A percentile compares a stretch with the other conserved stretches of the same genome.
Evolutionary conservation across 208 protist species (phyloP).

Genomic region (Herpetomonas tarakana): DNA sequence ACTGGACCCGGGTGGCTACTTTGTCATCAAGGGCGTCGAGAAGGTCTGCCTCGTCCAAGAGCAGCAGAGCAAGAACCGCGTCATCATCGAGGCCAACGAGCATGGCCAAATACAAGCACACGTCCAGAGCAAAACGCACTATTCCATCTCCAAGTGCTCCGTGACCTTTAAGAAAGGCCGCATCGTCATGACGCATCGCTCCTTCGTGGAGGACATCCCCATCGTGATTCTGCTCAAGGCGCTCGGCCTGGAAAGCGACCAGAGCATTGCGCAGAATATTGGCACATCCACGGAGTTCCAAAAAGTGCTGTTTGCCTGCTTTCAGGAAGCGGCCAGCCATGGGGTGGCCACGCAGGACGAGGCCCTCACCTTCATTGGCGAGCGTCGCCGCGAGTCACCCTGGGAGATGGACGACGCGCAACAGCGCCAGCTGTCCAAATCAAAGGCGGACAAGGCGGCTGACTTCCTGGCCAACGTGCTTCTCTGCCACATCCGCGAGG

Average conservation of each 20-base stretch:
- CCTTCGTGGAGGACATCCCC: constrained; percentile 98
- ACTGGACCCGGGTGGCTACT: constrained; percentile 99
- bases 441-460: constrained; percentile 93
- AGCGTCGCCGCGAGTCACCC: constrained; percentile 77
- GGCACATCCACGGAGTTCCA: constrained; percentile 89
- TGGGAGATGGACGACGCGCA: constrained; percentile 65
- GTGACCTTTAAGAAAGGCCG: constrained; percentile 93
- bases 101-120: constrained; percentile 77
- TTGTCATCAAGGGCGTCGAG: constrained; percentile 99
- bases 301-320: constrained; percentile 93
- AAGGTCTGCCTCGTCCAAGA: constrained; percentile 97
- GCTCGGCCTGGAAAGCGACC: constrained; percentile 98
- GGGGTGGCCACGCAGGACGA: constrained; percentile 91
- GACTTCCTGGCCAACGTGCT: constrained; percentile 94
- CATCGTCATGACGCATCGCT: constrained; percentile 98
- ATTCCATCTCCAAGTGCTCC: constrained; percentile 94
- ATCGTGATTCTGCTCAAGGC: constrained; percentile 98
- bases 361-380: constrained; percentile 98
- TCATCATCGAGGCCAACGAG: constrained; percentile 95
- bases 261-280: constrained; percentile 98
- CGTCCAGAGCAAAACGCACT: constrained; percentile 92
- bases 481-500: constrained; percentile 94
- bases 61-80: constrained; percentile 98
- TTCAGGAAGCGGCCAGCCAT: constrained; percentile 91
- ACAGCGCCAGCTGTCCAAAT: constrained; percentile 70